Conservation (phyloP, 768 basidiomycete genomes). For the Lactarius psammicola region DNA sequence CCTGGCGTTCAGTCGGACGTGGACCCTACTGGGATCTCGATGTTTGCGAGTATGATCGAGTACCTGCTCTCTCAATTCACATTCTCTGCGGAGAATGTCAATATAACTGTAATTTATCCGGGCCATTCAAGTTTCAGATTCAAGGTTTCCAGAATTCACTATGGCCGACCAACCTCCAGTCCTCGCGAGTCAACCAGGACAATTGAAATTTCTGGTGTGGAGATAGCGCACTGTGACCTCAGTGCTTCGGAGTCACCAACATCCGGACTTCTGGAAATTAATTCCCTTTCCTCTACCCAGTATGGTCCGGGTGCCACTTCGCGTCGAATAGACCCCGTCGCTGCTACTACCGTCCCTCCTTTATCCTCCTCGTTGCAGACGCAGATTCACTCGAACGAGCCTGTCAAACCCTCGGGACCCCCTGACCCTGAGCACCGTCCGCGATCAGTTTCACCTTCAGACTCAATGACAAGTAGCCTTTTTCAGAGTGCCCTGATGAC, state of each 20-base stretch:
- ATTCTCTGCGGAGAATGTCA: conserved; percentile 67
- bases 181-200: conserved; percentile 42
- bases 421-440: conserved; percentile 53
- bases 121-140: conserved; percentile 60
- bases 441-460: conserved; percentile 35
- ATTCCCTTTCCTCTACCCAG: conserved; percentile 24
- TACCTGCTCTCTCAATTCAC: conserved; percentile 75
- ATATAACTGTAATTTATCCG: conserved; percentile 66
- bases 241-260: conserved; percentile 29
- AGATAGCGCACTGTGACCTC: conserved; percentile 51
- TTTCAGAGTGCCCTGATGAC: conserved; percentile 61
- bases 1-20: conserved; percentile 44
- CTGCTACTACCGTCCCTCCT: conserved; percentile 44
- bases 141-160: conserved; percentile 55
- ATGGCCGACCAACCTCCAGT: conserved; percentile 46
- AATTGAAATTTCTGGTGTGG: conserved; percentile 56
- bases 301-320: background rate
- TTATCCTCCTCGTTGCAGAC: conserved; percentile 19
- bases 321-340: conserved; percentile 19
- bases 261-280: conserved; percentile 19
- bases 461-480: conserved; percentile 61
- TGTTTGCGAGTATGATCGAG: conserved; percentile 80
- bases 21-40: conserved; percentile 73
- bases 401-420: conserved; percentile 70
- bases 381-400: conserved; percentile 53